Conservation (phyloP, 805 yeast genomes). For the Yarrowia sp. region DNA sequence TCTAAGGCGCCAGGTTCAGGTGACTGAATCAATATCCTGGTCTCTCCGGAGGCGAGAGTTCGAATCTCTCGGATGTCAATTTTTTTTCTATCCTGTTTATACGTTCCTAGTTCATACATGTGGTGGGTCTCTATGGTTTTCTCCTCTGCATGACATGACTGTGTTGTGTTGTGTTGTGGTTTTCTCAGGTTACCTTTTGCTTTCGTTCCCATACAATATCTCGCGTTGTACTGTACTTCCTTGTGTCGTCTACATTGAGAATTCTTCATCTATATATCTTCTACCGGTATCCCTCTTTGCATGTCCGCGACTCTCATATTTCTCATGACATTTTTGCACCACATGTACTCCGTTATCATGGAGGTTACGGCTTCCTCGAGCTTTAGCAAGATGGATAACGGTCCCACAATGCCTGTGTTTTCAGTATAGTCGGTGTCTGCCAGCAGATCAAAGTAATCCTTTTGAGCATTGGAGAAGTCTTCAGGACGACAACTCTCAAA, state of each 20-base stretch:
- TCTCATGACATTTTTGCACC: background rate
- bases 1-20: constrained; percentile 27
- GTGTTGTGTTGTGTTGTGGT: background rate
- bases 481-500: background rate
- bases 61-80: constrained; percentile 26
- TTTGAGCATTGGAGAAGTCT: background rate
- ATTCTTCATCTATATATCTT: no score
- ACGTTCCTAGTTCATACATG: background rate
- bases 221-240: no score
- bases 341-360: background rate
- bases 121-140: no score
- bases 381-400: background rate
- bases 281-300: background rate
- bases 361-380: background rate
- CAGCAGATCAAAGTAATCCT: background rate
- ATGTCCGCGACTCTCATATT: background rate
- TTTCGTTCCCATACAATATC: no score
- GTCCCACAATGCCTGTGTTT: background rate
- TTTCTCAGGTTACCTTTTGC: background rate
- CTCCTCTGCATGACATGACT: background rate
- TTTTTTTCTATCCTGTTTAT: background rate
- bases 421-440: background rate
- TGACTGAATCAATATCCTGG: constrained; percentile 26
- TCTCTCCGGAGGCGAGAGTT: constrained; percentile 26
- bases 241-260: no score